Base-by-base conservation (phyloP, 2,329 filamentous ascomycete genomes). In the Cladophialophora psammophila region DNA sequence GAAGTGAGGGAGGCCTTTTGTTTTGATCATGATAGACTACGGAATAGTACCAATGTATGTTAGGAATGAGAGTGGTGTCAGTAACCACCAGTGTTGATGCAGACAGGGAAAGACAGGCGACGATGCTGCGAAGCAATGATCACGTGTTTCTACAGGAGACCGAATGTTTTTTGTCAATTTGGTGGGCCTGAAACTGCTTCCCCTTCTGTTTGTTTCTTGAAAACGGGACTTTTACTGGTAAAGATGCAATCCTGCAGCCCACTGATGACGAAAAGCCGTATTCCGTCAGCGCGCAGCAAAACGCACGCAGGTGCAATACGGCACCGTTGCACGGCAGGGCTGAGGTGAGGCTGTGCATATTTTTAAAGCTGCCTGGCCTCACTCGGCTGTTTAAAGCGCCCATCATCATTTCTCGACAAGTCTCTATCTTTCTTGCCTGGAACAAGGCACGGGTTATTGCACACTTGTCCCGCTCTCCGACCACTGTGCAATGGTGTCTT, bases 271-370 rank as follows among this genome's bases (percentile, higher is more conserved):
- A n/a, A 50, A 10, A 26, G 18, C 20, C 10, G 12, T 13, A 56
- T 52, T 42, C 57, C 31, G 57, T 60, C 57, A 52, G 40, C 57
- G 38, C 26, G 57, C 57, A 60, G 35, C n/a, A 45, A 60, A 60
- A 59, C 42, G 55, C 54, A 32, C 62, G n/a, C 18, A 32, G 42
- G 55, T 54, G 55, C 42, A 35, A 53, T 64, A 26, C 3, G 35
- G 36, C n/a, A 32, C 26, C 36, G 31, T 48, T 13, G 35, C 57
- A 31, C 31, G 53, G 36, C 32, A 18, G 18, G 32, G 34, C 45
- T 53, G 60, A 54, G 53, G 53, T 34, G 59, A 61, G 60, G 52
- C 60, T 63, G 60, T 63, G 60, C 52, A 20, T n/a, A 26, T 10
- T 60, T 55, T 55, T 50, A 36, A 56, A 50, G 50, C 60, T 56